Evolutionary conservation across 2,329 filamentous ascomycete genomes (phyloP).

Genomic region (Cladosporium colombiae): DNA sequence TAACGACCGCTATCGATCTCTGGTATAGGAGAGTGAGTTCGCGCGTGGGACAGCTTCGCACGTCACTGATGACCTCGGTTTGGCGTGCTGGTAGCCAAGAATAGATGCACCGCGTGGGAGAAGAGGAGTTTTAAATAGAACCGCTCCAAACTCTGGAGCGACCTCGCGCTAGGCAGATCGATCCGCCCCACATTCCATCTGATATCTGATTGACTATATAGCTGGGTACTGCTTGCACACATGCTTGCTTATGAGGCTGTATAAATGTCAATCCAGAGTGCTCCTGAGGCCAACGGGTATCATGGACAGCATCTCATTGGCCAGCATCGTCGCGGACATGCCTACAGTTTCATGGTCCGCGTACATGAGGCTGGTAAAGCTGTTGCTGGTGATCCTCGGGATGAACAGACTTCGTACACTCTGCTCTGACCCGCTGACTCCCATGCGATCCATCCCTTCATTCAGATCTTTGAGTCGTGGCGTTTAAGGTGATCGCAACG

Average conservation of each 20-base stretch:
- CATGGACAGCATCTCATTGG: not conserved
- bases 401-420: not conserved
- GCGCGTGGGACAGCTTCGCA: conserved; percentile 3
- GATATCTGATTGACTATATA: not conserved
- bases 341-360: not conserved
- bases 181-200: not conserved
- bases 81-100: not conserved
- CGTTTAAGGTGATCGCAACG: not conserved
- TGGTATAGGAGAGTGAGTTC: not conserved
- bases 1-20: not conserved
- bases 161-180: not conserved
- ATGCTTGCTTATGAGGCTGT: too few relatives aligned
- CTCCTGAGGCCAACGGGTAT: too few relatives aligned
- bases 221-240: too few relatives aligned
- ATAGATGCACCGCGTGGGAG: not conserved
- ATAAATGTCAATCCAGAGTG: too few relatives aligned
- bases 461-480: not conserved
- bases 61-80: conserved; percentile 8
- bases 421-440: not conserved
- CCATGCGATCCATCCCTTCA: not conserved
- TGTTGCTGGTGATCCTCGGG: not conserved
- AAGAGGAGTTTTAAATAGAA: conserved; percentile 11
- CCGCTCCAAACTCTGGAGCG: not conserved
- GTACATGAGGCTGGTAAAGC: not conserved
- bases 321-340: not conserved